These are phyloP conservation scores for Telopea speciosissima DNA, from an alignment of 177 flowering plant genomes.

Conservation along the genomic window DNA sequence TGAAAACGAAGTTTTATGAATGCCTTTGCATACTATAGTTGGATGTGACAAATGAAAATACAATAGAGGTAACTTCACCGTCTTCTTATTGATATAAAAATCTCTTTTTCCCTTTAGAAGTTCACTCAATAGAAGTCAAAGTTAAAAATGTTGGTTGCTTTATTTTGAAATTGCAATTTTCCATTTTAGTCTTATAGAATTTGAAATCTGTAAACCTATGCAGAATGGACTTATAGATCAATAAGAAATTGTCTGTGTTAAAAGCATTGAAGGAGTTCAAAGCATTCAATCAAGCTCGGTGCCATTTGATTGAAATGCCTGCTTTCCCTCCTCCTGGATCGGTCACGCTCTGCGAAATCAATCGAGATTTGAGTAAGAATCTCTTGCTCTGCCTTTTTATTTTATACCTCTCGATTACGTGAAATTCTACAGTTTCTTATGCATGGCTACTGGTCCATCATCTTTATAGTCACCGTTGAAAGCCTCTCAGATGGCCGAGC, in stretches of 20 bases:
- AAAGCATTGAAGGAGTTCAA: neutral
- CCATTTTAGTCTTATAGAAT: neutral
- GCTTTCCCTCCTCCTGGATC: conserved; percentile 76
- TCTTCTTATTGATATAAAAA: neutral
- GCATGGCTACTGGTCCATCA: neutral
- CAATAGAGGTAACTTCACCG: conserved; percentile 54
- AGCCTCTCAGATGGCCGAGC: conserved; percentile 58
- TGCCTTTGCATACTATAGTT: conserved; percentile 56
- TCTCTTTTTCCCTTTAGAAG: neutral
- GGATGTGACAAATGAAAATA: conserved; percentile 71
- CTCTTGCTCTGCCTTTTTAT: conserved; percentile 5
- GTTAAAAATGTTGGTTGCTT: neutral
- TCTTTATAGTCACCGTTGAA: conserved; percentile 57
- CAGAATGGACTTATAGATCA: too few species aligned
- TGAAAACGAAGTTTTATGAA: conserved; percentile 44
- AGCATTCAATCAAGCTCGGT: neutral
- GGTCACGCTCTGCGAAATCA: conserved; percentile 86
- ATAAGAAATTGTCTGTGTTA: too few species aligned
- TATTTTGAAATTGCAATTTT: too few species aligned
- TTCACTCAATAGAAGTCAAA: too few species aligned
- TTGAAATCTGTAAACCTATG: neutral
- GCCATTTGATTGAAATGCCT: conserved; percentile 40
- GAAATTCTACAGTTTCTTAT: neutral
- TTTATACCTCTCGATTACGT: neutral
- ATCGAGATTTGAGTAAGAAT: conserved; percentile 65